Evolutionary conservation across 2,329 filamentous ascomycete genomes (phyloP).

Genomic region (Diaporthe caulivora): DNA sequence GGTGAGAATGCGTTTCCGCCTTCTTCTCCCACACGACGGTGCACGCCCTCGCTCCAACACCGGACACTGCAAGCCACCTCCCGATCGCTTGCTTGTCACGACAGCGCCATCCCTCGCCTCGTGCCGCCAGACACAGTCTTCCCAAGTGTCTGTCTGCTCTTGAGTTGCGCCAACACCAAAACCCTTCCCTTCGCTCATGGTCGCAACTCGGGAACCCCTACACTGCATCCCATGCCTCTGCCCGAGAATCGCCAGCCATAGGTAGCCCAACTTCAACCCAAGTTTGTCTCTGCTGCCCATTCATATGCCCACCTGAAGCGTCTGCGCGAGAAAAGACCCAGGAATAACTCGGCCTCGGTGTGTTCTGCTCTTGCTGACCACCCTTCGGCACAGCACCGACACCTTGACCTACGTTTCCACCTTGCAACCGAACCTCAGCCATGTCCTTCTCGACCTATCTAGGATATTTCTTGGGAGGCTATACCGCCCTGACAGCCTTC

Average conservation of each 20-base stretch:
- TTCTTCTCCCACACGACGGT: conserved; percentile 14
- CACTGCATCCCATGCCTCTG: conserved; percentile 3
- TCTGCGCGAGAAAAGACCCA: not conserved
- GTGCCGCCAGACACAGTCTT: not conserved
- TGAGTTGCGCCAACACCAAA: conserved; percentile 18
- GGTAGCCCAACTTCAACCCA: not conserved
- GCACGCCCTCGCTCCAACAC: not conserved
- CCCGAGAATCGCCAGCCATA: not conserved
- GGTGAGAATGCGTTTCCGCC: conserved; percentile 10
- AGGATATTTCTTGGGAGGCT: conserved; percentile 64
- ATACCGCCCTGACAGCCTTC: conserved; percentile 62
- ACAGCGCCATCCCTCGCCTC: conserved; percentile 14
- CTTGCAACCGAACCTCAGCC: conserved; percentile 36
- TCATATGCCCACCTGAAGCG: not conserved
- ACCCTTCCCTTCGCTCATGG: not conserved
- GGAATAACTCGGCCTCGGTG: not conserved
- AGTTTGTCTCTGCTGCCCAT: conserved; percentile 1
- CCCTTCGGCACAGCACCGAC: not conserved
- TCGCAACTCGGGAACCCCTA: not conserved
- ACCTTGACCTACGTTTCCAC: not conserved
- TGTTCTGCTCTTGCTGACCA: conserved; percentile 27
- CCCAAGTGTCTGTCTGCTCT: conserved; percentile 11
- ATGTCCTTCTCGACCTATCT: conserved; percentile 56
- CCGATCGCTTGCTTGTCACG: conserved; percentile 3
- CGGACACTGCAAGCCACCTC: not conserved